A percentile compares a stretch with the other conserved stretches of the same genome.
Evolutionary conservation across 2,329 filamentous ascomycete genomes (phyloP).

Genomic region (Diatrype stigma): DNA sequence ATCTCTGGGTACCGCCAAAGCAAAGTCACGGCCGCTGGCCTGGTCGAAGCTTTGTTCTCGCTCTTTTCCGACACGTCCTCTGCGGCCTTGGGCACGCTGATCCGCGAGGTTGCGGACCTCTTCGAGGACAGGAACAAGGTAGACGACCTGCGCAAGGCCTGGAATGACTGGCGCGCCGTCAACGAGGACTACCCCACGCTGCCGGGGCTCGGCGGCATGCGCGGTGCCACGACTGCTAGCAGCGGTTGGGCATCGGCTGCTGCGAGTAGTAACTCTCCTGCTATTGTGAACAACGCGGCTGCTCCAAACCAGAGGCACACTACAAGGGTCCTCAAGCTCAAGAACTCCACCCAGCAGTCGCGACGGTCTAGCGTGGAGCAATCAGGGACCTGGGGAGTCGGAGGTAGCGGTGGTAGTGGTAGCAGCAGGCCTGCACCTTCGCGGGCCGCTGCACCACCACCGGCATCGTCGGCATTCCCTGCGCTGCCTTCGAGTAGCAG

Average conservation of each 20-base stretch:
- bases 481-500: constrained; percentile 17
- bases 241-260: constrained; percentile 60
- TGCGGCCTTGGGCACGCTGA: constrained; percentile 77
- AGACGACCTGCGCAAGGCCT: constrained; percentile 71
- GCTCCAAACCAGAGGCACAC: constrained; percentile 45
- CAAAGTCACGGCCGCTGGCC: constrained; percentile 64
- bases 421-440: not conserved
- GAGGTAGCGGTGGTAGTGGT: not conserved
- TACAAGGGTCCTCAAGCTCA: constrained; percentile 53
- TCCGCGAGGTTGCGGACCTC: constrained; percentile 88
- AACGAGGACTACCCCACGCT: constrained; percentile 93
- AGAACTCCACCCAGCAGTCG: constrained; percentile 45
- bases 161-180: constrained; percentile 93
- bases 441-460: constrained; percentile 9
- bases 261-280: constrained; percentile 38
- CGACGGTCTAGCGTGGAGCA: constrained; percentile 26
- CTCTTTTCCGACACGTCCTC: constrained; percentile 77
- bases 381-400: constrained; percentile 7
- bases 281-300: constrained; percentile 29
- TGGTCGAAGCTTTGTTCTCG: constrained; percentile 84
- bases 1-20: constrained; percentile 75
- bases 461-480: constrained; percentile 20
- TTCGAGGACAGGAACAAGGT: constrained; percentile 80
- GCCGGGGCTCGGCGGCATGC: constrained; percentile 67
- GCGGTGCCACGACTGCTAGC: constrained; percentile 53